Conservation (phyloP, 1,284 basidiomycete genomes). For the Chalciporus sp. region DNA sequence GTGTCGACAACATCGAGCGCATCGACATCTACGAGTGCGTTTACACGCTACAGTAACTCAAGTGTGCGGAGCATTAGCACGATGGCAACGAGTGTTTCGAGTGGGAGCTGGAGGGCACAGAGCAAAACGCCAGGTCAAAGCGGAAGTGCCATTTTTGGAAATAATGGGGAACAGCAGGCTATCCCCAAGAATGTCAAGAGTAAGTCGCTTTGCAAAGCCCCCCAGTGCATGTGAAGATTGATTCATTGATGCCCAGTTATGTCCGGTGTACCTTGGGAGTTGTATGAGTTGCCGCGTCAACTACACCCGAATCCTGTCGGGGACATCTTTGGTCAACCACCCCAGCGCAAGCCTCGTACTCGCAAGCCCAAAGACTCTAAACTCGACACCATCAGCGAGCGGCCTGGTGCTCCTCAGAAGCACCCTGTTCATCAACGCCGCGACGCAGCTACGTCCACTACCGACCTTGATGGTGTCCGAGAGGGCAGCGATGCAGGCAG, state of each 20-base stretch:
- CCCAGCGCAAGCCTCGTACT: conserved; percentile 62
- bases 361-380: conserved; percentile 64
- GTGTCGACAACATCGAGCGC: conserved; percentile 68
- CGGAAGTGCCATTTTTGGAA: conserved; percentile 19
- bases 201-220: conserved; percentile 42
- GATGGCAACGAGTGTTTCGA: conserved; percentile 74
- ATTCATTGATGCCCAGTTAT: conserved; percentile 51
- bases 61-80: conserved; percentile 74
- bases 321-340: conserved; percentile 62
- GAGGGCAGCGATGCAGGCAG: conserved; percentile 33
- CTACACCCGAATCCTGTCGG: conserved; percentile 60
- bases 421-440: conserved; percentile 35
- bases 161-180: conserved; percentile 33
- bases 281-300: conserved; percentile 65
- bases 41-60: conserved; percentile 78
- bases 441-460: conserved; percentile 70
- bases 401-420: conserved; percentile 41
- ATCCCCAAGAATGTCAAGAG: conserved; percentile 79
- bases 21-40: conserved; percentile 66
- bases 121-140: conserved; percentile 20
- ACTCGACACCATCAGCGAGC: conserved; percentile 76
- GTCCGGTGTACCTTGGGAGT: conserved; percentile 73
- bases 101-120: conserved; percentile 58
- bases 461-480: conserved; percentile 51
- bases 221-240: conserved; percentile 1